Base-by-base conservation (phyloP, 495 filamentous ascomycete genomes). In the Letharia lupina region DNA sequence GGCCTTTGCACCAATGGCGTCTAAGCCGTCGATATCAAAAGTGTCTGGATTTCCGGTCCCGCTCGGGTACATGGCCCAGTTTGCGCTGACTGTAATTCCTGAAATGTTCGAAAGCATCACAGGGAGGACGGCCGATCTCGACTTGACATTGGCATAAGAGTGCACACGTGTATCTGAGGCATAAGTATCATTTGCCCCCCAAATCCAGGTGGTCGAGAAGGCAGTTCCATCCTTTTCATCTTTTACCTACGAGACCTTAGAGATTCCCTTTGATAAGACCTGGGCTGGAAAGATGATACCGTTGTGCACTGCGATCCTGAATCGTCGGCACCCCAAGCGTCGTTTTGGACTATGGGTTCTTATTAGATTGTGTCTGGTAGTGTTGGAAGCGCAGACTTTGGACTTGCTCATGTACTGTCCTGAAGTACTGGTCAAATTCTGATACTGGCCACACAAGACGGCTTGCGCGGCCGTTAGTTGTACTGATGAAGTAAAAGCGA, bases 1-100 rank as follows among this genome's bases (percentile, higher is more conserved):
- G 63, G 74, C 66, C 50, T 78, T 73, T 28, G 78, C 68, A 3
- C 60, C 58, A 11, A 68, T 63, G 23, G 61, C 42, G 16, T 23
- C 67, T 13, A 80, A 66, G 16, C 58, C 56, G 0, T 54, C 12
- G 3, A 54, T 28, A 16, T 68, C 67, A 60, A 60, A 35, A 11
- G 9, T 23, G 2, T 48, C 23, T 48, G n/a, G 18, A 9, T 23
- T 48, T 8, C 45, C 45, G 45, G 18, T 23, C 9, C 20, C 45
- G 45, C 20, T 23, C 8, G 45, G 45, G 45, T 48, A 48, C 45
- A 48, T 48, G 20, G 45, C 2, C 45, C 45, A 48, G 20, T 20
- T 23, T 48, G 45, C 45, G 45, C 45, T 48, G 45, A 48, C 45
- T 23, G 4, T 11, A 8, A 48, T 20, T 10, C 4, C 9, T 28